These are phyloP conservation scores for Trifolium dubium DNA, from an alignment of 306 rosid species.

Conservation along the genomic window DNA sequence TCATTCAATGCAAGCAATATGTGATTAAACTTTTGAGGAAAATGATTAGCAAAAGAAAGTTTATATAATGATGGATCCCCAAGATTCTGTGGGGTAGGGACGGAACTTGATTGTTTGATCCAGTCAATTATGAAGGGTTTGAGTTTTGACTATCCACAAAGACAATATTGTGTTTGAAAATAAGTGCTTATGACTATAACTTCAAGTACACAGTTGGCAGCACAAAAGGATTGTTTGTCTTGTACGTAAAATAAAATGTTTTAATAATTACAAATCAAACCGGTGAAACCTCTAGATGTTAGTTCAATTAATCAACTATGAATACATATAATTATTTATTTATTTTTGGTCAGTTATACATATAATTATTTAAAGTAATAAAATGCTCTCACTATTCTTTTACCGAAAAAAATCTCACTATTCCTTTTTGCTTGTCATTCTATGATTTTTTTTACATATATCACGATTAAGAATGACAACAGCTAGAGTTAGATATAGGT, in stretches of 20 bases:
- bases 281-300: background rate
- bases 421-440: too few species aligned
- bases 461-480: too few species aligned
- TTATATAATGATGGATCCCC: constrained; percentile 6
- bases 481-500: too few species aligned
- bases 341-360: too few species aligned
- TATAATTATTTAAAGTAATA: too few species aligned
- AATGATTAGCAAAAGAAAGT: background rate
- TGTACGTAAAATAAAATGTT: background rate
- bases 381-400: too few species aligned
- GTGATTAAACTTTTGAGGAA: background rate
- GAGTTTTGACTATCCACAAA: constrained; percentile 32
- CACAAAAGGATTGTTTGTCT: background rate
- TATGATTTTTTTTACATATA: too few species aligned
- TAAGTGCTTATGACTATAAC: background rate
- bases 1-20: constrained; percentile 29
- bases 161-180: background rate
- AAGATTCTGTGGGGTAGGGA: constrained; percentile 25
- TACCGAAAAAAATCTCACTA: too few species aligned
- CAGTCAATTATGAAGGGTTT: constrained; percentile 29
- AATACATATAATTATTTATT: too few species aligned
- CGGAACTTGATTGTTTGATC: constrained; percentile 4
- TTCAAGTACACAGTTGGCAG: background rate
- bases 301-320: background rate
- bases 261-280: too few species aligned